Evolutionary conservation across 331 rosid genomes (phyloP).

Genomic region (Rosa hybrid): DNA sequence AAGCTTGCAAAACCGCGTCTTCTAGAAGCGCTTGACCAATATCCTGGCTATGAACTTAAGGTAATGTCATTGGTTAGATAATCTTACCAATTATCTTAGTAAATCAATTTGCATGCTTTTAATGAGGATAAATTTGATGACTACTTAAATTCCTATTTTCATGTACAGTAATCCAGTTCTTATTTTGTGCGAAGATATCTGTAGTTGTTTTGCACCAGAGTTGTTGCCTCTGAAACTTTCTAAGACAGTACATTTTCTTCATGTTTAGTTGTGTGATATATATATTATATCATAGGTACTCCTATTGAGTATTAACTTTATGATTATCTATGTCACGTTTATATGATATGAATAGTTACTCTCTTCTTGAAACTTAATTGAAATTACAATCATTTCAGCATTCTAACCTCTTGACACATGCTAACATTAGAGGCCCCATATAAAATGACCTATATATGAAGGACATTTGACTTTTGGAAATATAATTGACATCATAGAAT

Average conservation of each 20-base stretch:
- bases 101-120: background rate
- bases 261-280: background rate
- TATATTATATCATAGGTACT: background rate
- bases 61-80: conserved; percentile 30
- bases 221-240: background rate
- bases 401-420: background rate
- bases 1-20: conserved; percentile 82
- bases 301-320: background rate
- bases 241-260: background rate
- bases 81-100: background rate
- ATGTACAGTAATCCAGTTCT: background rate
- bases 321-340: background rate
- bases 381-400: background rate
- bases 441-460: background rate
- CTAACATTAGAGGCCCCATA: background rate
- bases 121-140: background rate
- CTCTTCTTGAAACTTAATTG: background rate
- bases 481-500: background rate
- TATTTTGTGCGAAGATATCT: background rate
- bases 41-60: conserved; percentile 72
- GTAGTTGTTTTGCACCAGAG: background rate
- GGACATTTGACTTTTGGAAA: background rate
- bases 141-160: background rate
- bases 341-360: background rate
- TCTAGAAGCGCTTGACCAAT: conserved; percentile 55